Percentiles rank a stretch among this genome's conserved stretches.
These are phyloP conservation scores for Neonectria neomacrospora DNA, from an alignment of 2,329 filamentous ascomycete genomes.

Conservation along the genomic window DNA sequence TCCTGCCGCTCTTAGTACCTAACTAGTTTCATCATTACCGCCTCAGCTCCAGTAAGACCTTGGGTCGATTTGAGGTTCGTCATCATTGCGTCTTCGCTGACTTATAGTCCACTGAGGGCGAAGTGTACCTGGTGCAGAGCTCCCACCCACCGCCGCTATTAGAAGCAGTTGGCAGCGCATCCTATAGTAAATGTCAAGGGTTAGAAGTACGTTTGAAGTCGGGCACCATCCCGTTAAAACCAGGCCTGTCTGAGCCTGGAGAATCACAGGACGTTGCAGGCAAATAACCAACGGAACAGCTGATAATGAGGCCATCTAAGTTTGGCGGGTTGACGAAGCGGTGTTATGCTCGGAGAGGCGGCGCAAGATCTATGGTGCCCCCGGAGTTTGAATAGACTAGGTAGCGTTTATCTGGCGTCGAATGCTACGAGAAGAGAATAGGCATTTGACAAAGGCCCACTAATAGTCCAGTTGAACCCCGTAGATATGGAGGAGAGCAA, in stretches of 20 bases:
- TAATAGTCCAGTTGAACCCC: too few relatives aligned
- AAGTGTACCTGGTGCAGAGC: constrained; percentile 65
- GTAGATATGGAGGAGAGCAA: too few relatives aligned
- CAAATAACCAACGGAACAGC: too few relatives aligned
- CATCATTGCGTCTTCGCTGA: constrained; percentile 48
- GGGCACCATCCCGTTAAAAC: constrained; percentile 66
- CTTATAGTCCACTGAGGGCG: constrained; percentile 62
- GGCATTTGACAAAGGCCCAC: too few relatives aligned
- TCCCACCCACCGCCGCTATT: constrained; percentile 64
- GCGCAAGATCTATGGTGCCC: too few relatives aligned
- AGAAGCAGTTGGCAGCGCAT: constrained; percentile 64
- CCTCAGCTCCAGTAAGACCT: constrained; percentile 66
- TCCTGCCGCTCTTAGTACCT: constrained; percentile 62
- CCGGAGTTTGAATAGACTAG: too few relatives aligned
- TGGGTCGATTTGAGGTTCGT: constrained; percentile 50
- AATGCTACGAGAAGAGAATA: too few relatives aligned
- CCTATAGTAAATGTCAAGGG: constrained; percentile 70
- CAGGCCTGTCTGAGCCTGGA: constrained; percentile 62
- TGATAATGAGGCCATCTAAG: too few relatives aligned
- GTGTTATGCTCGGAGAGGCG: too few relatives aligned
- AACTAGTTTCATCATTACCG: constrained; percentile 69
- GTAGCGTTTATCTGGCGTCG: too few relatives aligned
- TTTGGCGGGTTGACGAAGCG: too few relatives aligned
- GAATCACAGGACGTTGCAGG: too few relatives aligned
- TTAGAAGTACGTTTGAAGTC: constrained; percentile 68